phyloP scores from a whole-genome alignment of 805 yeast species.

The Teunomyces atbi region DNA sequence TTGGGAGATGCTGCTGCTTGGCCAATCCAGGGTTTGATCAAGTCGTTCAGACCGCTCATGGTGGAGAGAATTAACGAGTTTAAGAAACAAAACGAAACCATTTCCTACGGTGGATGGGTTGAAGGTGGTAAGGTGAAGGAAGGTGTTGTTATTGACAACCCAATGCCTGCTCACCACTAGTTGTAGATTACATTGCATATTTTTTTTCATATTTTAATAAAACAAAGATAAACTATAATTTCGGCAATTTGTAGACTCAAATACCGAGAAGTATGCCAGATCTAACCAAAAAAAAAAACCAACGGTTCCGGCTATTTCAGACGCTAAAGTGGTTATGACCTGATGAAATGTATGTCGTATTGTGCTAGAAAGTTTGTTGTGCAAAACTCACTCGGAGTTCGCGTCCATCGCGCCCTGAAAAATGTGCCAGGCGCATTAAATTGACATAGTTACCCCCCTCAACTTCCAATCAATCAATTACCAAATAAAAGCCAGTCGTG shows the following conservation, averaged over 20 bases:
- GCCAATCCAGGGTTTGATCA: slow-evolving; percentile 89
- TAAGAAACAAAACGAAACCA: slow-evolving; percentile 47
- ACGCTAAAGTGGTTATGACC: neutral
- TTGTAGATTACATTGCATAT: slow-evolving; percentile 10
- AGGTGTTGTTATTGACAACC: slow-evolving; percentile 64
- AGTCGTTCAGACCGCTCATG: slow-evolving; percentile 80
- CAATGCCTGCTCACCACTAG: slow-evolving; percentile 46
- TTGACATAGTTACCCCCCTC: too few species aligned
- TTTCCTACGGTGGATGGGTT: slow-evolving; percentile 78
- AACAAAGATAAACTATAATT: neutral
- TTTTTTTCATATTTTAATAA: slow-evolving; percentile 4
- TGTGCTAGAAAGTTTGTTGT: neutral
- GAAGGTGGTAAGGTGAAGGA: slow-evolving; percentile 54
- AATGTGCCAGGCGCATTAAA: neutral
- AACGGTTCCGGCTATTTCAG: neutral
- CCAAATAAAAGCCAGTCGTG: neutral
- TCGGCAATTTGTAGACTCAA: neutral
- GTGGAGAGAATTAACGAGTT: slow-evolving; percentile 70
- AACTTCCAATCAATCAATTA: too few species aligned
- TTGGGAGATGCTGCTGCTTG: slow-evolving; percentile 92
- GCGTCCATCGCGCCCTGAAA: neutral
- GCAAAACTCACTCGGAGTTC: neutral
- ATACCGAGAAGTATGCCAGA: neutral
- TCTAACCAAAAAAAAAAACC: neutral
- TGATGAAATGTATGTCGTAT: neutral